These are phyloP conservation scores for Ustulina deusta DNA, from an alignment of 2,329 filamentous ascomycete genomes.

Conservation along the genomic window DNA sequence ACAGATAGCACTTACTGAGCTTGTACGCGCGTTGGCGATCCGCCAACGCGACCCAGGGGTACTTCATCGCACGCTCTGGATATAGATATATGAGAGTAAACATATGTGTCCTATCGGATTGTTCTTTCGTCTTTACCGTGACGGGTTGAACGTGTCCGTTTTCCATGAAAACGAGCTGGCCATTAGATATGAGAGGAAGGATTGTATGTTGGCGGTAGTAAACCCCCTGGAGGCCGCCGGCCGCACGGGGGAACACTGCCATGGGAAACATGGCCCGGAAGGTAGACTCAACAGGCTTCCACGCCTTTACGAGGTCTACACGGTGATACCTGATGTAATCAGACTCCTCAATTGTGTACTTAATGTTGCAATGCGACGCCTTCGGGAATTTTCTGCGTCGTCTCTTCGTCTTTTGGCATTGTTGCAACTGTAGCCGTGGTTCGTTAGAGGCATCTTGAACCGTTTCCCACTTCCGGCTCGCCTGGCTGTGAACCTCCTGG, in stretches of 20 bases:
- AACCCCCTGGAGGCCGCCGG: constrained; percentile 49
- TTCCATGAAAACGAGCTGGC: constrained; percentile 40
- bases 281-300: constrained; percentile 38
- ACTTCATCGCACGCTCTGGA: constrained; percentile 61
- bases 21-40: constrained; percentile 54
- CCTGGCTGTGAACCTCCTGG: neutral
- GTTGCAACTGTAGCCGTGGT: constrained; percentile 14
- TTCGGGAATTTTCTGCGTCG: constrained; percentile 29
- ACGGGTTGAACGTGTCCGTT: constrained; percentile 46
- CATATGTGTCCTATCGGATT: constrained; percentile 44
- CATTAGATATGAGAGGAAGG: constrained; percentile 43
- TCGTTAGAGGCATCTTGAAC: neutral
- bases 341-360: constrained; percentile 48
- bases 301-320: constrained; percentile 44
- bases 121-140: constrained; percentile 43
- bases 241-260: constrained; percentile 30
- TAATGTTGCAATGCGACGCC: constrained; percentile 48
- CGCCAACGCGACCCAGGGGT: constrained; percentile 58
- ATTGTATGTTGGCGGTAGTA: constrained; percentile 49
- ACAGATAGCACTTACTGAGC: constrained; percentile 54
- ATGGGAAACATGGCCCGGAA: constrained; percentile 46
- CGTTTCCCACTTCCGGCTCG: neutral
- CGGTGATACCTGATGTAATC: constrained; percentile 50
- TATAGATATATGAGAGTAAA: constrained; percentile 55
- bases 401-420: constrained; percentile 27